Evolutionary conservation across 768 basidiomycete species (phyloP), one percentile per base, ranked within the genome.

Genomic region (Mycena capillaripes): DNA sequence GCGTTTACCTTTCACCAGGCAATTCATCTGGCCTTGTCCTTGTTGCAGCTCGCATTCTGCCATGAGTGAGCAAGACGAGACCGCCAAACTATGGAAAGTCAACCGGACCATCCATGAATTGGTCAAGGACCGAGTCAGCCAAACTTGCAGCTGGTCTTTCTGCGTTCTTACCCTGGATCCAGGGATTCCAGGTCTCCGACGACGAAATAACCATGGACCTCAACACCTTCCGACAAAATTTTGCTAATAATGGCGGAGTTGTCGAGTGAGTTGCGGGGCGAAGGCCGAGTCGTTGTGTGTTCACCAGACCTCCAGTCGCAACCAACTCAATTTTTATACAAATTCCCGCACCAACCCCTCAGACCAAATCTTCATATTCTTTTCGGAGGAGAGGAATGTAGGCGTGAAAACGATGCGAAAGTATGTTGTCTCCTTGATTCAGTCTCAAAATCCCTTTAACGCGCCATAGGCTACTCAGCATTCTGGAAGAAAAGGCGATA

Each of bases 321-420:
- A 88, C 77, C 91, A 92, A 75, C 89, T 99, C 77, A 95, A 95
- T 81, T 99, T 98, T 86, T 95, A 92, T 82, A 96, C 96, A 14
- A 92, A 93, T 75, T 90, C 91, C 19, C 85, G 86, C 69, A 83
- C 85, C 16, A 92, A 94, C 75, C 85, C 90, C 29, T 82, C 84
- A 11, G 92, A 96, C 77, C 93, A 95, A 81, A 95, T 99, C 77
- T 99, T 95, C 77, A 86, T 99, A 23, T 98, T 95, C 81, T 99
- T 97, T 83, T 92, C 96, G n/a, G 96, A 97, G 55, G 98, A 99
- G 82, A 90, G 86, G 81, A 96, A 95, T 78, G 98, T 99, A 9
- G 95, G 97, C 70, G 96, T 99, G 52, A 97, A 98, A 83, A 96
- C 97, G 4, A 98, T 99, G 96, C 88, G 97, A 85, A 97, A 96